Evolutionary conservation across 2,329 filamentous ascomycete species (phyloP).

Genomic region (Cordyceps cateniannulata): DNA sequence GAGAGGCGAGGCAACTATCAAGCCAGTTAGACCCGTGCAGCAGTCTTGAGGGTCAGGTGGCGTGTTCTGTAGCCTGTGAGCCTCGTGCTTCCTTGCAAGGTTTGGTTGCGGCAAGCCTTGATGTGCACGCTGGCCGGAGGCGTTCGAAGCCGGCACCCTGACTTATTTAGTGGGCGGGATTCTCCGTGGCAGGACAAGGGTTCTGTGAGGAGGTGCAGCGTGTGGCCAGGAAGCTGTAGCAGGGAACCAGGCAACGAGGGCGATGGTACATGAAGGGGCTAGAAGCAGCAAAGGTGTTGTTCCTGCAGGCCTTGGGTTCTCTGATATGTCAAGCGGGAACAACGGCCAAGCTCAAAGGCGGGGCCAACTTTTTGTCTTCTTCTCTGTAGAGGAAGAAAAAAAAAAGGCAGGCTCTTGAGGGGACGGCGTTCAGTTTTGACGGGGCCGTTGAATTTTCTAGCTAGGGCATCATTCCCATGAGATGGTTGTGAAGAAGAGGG

Average conservation of each 20-base stretch:
- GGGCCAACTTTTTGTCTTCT: neutral
- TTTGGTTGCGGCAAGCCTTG: neutral
- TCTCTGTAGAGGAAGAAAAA: neutral
- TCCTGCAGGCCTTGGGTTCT: neutral
- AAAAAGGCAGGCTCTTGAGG: neutral
- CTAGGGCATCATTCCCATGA: conserved; percentile 6
- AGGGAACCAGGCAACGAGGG: neutral
- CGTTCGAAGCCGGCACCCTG: neutral
- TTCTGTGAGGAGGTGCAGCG: neutral
- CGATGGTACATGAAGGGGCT: neutral
- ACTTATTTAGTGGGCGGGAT: neutral
- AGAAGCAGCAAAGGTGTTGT: neutral
- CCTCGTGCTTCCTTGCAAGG: neutral
- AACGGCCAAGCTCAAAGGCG: neutral
- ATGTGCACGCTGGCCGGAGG: neutral
- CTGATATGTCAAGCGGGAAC: neutral
- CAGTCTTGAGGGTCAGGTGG: neutral
- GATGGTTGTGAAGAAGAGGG: neutral
- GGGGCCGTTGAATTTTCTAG: neutral
- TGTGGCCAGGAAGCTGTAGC: neutral
- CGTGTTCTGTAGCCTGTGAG: neutral
- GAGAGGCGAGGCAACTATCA: neutral
- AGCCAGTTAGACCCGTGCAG: neutral
- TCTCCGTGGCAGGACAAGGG: neutral
- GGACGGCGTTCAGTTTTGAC: neutral